Conservation (phyloP, 106 monocot species). For the Platanthera guangdongensis region DNA sequence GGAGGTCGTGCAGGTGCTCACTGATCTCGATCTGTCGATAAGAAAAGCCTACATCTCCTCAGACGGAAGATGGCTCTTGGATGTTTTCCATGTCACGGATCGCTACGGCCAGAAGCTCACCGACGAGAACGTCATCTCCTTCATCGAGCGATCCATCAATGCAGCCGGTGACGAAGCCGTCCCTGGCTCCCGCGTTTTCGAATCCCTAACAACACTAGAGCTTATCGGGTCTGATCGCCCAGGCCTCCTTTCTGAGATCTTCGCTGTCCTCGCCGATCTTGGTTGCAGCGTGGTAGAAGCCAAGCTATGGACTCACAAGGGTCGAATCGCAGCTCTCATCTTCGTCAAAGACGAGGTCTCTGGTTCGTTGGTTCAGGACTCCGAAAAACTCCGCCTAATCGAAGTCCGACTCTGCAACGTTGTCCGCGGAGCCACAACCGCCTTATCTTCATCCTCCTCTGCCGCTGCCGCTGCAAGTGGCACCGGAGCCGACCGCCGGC, state of each 20-base stretch:
- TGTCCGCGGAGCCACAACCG: conserved; percentile 15
- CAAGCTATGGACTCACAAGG: conserved; percentile 57
- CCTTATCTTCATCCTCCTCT: conserved; percentile 16
- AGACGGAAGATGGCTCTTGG: conserved; percentile 79
- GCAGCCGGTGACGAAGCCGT: background rate
- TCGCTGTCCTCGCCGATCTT: conserved; percentile 54
- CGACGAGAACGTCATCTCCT: conserved; percentile 32
- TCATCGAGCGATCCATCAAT: conserved; percentile 25
- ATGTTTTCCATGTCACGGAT: conserved; percentile 73
- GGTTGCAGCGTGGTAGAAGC: conserved; percentile 32
- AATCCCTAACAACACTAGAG: conserved; percentile 29
- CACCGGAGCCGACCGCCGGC: conserved; percentile 27
- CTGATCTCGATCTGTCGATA: conserved; percentile 58
- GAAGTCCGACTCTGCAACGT: conserved; percentile 51
- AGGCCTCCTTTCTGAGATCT: conserved; percentile 57
- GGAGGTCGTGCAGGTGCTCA: conserved; percentile 52
- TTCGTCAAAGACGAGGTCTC: conserved; percentile 28
- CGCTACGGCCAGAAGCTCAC: conserved; percentile 40
- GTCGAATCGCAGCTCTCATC: conserved; percentile 40
- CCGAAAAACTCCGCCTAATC: conserved; percentile 23
- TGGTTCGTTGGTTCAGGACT: conserved; percentile 17
- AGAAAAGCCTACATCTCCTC: conserved; percentile 71
- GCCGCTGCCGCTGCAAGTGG: conserved; percentile 4
- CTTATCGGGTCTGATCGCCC: conserved; percentile 50
- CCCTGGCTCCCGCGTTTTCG: background rate